Percentiles rank a stretch among this genome's conserved stretches.
phyloP scores from a whole-genome alignment of 2,329 filamentous ascomycete genomes.

The Clonostachys chloroleuca region DNA sequence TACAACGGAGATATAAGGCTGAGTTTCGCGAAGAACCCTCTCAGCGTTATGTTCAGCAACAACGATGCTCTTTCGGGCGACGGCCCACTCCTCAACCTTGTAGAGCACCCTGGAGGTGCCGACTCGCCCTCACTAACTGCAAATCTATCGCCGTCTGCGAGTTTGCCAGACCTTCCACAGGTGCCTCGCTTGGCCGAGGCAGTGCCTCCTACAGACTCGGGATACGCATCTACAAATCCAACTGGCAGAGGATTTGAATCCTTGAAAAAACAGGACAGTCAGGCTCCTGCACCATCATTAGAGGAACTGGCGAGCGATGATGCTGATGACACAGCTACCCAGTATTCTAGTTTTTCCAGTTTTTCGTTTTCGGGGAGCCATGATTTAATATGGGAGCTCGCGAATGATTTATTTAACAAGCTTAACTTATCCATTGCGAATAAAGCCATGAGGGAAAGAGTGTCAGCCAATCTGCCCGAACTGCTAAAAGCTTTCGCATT shows the following conservation, averaged over 20 bases:
- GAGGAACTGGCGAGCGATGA: no score
- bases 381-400: not conserved
- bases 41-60: no score
- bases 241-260: not conserved
- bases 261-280: no score
- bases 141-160: no score
- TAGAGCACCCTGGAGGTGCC: no score
- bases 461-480: not conserved
- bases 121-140: no score
- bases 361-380: no score
- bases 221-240: not conserved
- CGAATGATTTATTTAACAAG: not conserved
- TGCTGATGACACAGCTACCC: not conserved
- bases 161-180: not conserved
- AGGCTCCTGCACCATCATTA: no score
- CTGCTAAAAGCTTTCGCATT: not conserved
- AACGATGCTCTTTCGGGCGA: no score
- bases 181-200: not conserved
- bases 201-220: not conserved
- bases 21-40: slow-evolving; percentile 80
- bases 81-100: no score
- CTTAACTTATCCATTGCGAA: not conserved
- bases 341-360: not conserved
- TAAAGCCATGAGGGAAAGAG: not conserved
- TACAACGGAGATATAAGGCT: slow-evolving; percentile 91